These are phyloP conservation scores for Fusarium denticulatum DNA, from an alignment of 2,329 filamentous ascomycete genomes.

Conservation along the genomic window DNA sequence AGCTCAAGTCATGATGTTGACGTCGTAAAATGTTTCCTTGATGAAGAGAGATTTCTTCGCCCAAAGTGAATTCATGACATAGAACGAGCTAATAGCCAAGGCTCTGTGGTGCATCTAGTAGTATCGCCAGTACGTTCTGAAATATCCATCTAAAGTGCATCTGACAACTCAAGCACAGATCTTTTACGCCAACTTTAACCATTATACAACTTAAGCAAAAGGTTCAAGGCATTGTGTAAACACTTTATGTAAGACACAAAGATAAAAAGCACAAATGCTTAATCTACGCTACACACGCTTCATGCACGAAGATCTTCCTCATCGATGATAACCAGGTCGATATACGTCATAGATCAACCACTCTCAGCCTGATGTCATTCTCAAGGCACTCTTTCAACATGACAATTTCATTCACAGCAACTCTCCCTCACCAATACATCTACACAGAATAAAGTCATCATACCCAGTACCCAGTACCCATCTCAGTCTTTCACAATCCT, in stretches of 20 bases:
- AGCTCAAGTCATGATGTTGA: not conserved
- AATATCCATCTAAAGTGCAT: not conserved
- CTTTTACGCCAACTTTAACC: not conserved
- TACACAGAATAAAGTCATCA: not conserved
- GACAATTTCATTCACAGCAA: not conserved
- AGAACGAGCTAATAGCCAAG: not conserved
- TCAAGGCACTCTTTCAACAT: not conserved
- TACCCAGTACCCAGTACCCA: too few relatives aligned
- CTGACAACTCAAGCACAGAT: not conserved
- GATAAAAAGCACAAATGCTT: constrained; percentile 1
- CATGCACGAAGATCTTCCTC: constrained; percentile 2
- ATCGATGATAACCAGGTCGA: not conserved
- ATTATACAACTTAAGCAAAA: not conserved
- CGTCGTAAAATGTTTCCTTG: not conserved
- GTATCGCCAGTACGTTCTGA: not conserved
- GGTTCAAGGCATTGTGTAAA: not conserved
- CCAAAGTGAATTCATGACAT: not conserved
- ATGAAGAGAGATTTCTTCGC: too few relatives aligned
- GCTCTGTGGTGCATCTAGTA: not conserved
- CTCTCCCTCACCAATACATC: not conserved
- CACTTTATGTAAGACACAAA: not conserved
- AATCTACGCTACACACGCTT: constrained; percentile 3
- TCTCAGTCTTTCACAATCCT: not conserved
- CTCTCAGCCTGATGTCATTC: constrained; percentile 24
- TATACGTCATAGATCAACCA: constrained; percentile 27